Evolutionary conservation across 257 asterid genomes (phyloP).

Genomic region (Marsdenia floribunda): DNA sequence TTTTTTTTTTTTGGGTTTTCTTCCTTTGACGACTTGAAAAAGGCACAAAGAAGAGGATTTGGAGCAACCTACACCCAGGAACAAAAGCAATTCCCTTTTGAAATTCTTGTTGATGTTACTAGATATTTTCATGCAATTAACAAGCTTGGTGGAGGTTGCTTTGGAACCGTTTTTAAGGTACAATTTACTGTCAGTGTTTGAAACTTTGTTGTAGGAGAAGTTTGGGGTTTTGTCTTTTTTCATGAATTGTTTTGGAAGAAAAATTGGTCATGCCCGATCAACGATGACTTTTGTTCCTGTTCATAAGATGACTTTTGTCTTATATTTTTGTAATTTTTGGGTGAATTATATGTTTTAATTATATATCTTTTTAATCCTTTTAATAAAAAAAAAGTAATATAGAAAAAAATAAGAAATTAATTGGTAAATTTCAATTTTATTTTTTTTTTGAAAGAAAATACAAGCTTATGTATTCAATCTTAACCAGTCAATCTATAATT

Average conservation of each 20-base stretch:
- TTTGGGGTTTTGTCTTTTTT: background rate
- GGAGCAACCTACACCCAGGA: constrained; percentile 63
- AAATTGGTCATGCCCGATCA: constrained; percentile 35
- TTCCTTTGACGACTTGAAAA: constrained; percentile 16
- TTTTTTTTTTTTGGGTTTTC: background rate
- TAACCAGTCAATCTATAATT: too few relatives aligned
- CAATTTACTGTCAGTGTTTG: background rate
- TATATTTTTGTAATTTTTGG: too few relatives aligned
- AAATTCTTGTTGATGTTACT: constrained; percentile 48
- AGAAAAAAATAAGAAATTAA: too few relatives aligned
- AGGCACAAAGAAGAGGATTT: constrained; percentile 53
- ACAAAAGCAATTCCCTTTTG: constrained; percentile 53
- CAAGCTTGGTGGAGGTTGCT: constrained; percentile 66
- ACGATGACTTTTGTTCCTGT: constrained; percentile 50
- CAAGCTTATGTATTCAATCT: too few relatives aligned
- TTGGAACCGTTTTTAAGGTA: constrained; percentile 64
- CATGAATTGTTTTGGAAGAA: background rate
- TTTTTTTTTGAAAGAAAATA: too few relatives aligned
- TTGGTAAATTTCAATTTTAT: too few relatives aligned
- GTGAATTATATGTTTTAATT: too few relatives aligned
- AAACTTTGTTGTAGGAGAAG: background rate
- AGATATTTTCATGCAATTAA: constrained; percentile 33
- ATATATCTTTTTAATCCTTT: too few relatives aligned
- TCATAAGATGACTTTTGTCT: too few relatives aligned
- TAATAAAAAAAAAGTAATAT: too few relatives aligned